Percentiles rank a stretch among this genome's conserved stretches.
Evolutionary conservation across 495 filamentous ascomycete species (phyloP).

Genomic region (Hypoxylon lenormandii): DNA sequence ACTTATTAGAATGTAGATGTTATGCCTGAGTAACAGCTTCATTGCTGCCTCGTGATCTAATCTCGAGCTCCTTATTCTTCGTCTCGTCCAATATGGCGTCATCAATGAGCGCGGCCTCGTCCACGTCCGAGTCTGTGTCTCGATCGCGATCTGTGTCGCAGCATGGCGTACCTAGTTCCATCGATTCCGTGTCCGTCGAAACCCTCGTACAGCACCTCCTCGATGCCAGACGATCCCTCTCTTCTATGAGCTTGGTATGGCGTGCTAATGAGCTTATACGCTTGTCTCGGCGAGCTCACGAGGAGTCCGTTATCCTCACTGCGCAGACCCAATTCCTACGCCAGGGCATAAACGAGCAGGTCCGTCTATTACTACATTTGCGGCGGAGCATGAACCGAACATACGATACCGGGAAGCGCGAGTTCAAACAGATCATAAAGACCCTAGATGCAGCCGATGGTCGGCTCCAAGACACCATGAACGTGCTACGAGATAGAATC

Average conservation of each 20-base stretch:
- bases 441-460: constrained; percentile 79
- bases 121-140: constrained; percentile 39
- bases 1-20: constrained; percentile 35
- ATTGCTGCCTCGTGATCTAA: constrained; percentile 19
- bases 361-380: constrained; percentile 74
- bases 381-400: constrained; percentile 68
- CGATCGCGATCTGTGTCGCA: constrained; percentile 41
- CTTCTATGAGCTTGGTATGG: constrained; percentile 84
- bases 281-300: constrained; percentile 76
- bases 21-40: constrained; percentile 19
- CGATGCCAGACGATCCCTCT: constrained; percentile 87
- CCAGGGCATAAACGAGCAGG: constrained; percentile 76
- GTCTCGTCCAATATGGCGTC: constrained; percentile 45
- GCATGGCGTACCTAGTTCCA: constrained; percentile 25
- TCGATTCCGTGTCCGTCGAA: constrained; percentile 68
- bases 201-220: constrained; percentile 83
- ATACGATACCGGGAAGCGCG: constrained; percentile 60
- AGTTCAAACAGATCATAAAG: constrained; percentile 70
- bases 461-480: constrained; percentile 77
- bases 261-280: constrained; percentile 89
- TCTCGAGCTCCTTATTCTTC: background rate
- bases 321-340: constrained; percentile 83
- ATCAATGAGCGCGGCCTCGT: constrained; percentile 38
- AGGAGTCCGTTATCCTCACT: constrained; percentile 80
- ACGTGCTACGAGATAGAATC: constrained; percentile 73